Evolutionary conservation across 371 early-diverging fungal species (phyloP), one percentile per base, ranked within the genome.

Genomic region (Apophysomyces trapeziformis): DNA sequence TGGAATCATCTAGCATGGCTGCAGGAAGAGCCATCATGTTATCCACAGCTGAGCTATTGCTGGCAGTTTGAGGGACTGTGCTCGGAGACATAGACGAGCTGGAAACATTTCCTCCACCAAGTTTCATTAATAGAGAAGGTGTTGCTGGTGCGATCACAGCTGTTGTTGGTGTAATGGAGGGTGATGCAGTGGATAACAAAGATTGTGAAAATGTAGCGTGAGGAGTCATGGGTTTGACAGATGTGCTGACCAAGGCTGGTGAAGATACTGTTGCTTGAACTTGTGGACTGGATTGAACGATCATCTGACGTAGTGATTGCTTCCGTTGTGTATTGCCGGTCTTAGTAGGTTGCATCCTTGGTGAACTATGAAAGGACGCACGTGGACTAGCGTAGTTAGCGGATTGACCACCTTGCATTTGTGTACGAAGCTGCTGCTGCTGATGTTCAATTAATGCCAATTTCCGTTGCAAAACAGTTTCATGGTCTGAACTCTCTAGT

Each of bases 51-150:
- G 39, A 65, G 16, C 9, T 32, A 21, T 18, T 61, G 35, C n/a
- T 38, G 58, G 9, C 13, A 11, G 38, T 18, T 13, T 58, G 39
- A 44, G 38, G 39, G n/a, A 67, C 16, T 12, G 57, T 61, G 14
- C 46, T 8, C 50, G 66, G 43, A 46, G 21, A 65, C 37, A 68
- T 63, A 13, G 70, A 68, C 26, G 67, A 44, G 11, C 64, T 73
- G 8, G 64, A 69, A 37, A 66, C 65, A 5, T 67, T 66, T 7
- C 83, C 84, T 2, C 76, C 72, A 18, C 86, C 85, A 7, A 90
- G 50, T 46, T 86, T 85, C 89, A 90, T 89, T 16, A 90, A 63
- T 7, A 87, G 77, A 1, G 86, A 85, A 4, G 90, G 90, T 0
- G 90, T 92, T 11, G 87, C 87, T 12, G 86, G 88, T 13, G 78